Evolutionary conservation across 257 asterid species (phyloP).

Genomic region (Eucommia ulmoides): DNA sequence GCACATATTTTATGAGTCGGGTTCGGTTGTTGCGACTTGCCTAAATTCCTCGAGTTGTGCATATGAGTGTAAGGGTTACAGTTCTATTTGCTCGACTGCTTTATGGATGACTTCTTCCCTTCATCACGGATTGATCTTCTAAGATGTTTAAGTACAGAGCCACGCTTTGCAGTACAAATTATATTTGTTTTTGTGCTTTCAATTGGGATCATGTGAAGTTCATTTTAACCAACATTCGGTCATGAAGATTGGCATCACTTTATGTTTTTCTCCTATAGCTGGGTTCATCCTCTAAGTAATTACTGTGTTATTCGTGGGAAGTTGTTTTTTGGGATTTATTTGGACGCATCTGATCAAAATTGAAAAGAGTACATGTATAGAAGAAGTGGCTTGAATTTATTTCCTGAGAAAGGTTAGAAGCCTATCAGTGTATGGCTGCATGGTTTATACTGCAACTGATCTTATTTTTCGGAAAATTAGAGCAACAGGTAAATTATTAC

Average conservation of each 20-base stretch:
- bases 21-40: not conserved
- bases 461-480: slow-evolving; percentile 9
- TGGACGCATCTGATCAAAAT: not conserved
- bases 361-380: too few species aligned
- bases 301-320: not conserved
- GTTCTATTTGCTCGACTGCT: not conserved
- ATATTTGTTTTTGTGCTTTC: too few species aligned
- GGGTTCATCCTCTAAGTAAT: not conserved
- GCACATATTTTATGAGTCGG: not conserved
- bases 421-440: not conserved
- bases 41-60: not conserved
- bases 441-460: slow-evolving; percentile 12
- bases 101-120: not conserved
- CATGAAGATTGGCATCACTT: not conserved
- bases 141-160: not conserved
- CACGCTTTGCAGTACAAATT: not conserved
- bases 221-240: too few species aligned
- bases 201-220: too few species aligned
- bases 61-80: not conserved
- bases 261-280: not conserved
- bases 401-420: too few species aligned
- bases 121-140: not conserved
- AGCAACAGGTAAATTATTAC: slow-evolving; percentile 13
- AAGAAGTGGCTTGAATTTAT: too few species aligned
- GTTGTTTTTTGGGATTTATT: not conserved